Evolutionary conservation across 352 stramenopile species (phyloP), one percentile per base, ranked within the genome.

Genomic region (Thalassiosira gravida): DNA sequence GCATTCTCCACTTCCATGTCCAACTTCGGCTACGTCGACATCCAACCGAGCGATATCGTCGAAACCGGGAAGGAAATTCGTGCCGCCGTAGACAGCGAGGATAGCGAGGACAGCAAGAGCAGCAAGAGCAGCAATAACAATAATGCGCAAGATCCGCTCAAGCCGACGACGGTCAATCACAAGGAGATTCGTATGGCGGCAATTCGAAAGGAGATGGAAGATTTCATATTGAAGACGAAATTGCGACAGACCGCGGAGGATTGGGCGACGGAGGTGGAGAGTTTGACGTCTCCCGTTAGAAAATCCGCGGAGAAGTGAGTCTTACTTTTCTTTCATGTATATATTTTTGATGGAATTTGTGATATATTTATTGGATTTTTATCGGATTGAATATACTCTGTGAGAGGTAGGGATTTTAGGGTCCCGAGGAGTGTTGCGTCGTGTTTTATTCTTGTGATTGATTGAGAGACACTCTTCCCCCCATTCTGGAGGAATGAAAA

Each of bases 121-220:
- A n/a, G n/a, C n/a, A n/a, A n/a, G n/a, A n/a, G n/a, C n/a, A n/a
- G n/a, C n/a, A n/a, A n/a, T n/a, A 27, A 3, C 53, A 39, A 22
- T 42, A 20, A 25, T 18, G 8, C 8, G 16, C 24, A n/a, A 0
- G 69, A 67, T 69, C 84, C n/a, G 24, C 47, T 70, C 25, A 74
- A 65, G 52, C 59, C 57, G 62, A 81, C n/a, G 55, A 87, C 75
- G 44, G 74, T 94, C 46, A 91, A 86, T 47, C 89, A 94, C 58
- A 93, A 88, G 22, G 87, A 93, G 81, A 85, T 91, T 61, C 74
- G 90, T 29, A 73, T 85, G 71, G 73, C 88, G 25, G 88, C 90
- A 0, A 93, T 93, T 82, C 80, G 87, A 50, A 77, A 85, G 22
- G 80, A 91, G 70, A 93, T 93, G 89, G 86, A 93, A 42, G 1